Conservation (phyloP, 345 rosid species). For the Reutealis trisperma region DNA sequence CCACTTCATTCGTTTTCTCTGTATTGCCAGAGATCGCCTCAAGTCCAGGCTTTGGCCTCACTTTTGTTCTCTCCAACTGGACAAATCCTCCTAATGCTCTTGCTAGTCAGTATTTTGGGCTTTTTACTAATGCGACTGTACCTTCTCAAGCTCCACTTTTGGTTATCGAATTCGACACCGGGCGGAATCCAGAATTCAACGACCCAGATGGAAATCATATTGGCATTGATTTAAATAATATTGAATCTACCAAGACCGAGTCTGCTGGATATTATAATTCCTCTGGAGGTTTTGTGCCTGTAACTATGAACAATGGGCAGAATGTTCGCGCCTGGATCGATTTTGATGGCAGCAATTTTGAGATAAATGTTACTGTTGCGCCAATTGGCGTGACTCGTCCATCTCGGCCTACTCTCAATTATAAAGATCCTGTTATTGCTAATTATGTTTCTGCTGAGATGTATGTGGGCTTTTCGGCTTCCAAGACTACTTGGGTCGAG, state of each 20-base stretch:
- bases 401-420: conserved; percentile 53
- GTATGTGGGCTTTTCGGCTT: conserved; percentile 83
- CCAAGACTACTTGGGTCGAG: conserved; percentile 70
- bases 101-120: conserved; percentile 75
- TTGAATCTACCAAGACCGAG: conserved; percentile 34
- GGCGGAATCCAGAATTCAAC: conserved; percentile 58
- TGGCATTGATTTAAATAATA: conserved; percentile 69
- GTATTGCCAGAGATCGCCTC: conserved; percentile 51
- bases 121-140: conserved; percentile 50
- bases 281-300: conserved; percentile 48
- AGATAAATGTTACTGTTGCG: conserved; percentile 72
- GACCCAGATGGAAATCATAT: conserved; percentile 72
- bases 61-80: conserved; percentile 75
- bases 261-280: conserved; percentile 66
- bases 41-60: conserved; percentile 83
- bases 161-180: conserved; percentile 79
- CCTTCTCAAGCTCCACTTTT: conserved; percentile 56
- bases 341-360: conserved; percentile 58
- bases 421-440: conserved; percentile 56
- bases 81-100: conserved; percentile 70
- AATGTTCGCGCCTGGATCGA: conserved; percentile 89
- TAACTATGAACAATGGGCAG: conserved; percentile 66
- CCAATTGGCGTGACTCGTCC: conserved; percentile 71
- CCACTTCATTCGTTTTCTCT: conserved; percentile 62
- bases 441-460: conserved; percentile 73